Evolutionary conservation across 2,329 filamentous ascomycete genomes (phyloP).

Genomic region (Diplodia corticola): DNA sequence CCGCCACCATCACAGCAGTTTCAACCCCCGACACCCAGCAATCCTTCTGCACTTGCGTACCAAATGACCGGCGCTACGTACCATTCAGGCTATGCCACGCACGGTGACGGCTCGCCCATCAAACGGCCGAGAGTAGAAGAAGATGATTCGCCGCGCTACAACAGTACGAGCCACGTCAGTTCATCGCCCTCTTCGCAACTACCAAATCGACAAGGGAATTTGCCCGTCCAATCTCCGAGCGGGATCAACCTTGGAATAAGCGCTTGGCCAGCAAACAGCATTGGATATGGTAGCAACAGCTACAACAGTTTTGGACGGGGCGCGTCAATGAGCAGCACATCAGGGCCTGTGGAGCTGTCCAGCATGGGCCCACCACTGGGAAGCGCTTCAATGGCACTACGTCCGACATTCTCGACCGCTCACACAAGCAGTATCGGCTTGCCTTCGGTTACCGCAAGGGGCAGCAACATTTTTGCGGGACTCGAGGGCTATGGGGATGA

Average conservation of each 20-base stretch:
- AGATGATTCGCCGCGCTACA: not conserved
- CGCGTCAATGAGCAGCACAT: not conserved
- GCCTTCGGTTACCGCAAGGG: not conserved
- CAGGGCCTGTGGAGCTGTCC: not conserved
- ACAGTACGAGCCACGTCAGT: not conserved
- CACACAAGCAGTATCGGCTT: not conserved
- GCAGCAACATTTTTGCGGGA: not conserved
- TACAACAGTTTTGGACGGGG: not conserved
- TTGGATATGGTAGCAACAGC: not conserved
- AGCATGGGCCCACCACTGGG: not conserved
- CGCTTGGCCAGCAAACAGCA: not conserved
- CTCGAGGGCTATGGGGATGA: not conserved
- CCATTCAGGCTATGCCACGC: not conserved
- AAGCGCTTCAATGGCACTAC: not conserved
- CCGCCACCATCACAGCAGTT: not conserved
- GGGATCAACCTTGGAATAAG: not conserved
- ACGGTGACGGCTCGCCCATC: not conserved
- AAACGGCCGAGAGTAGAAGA: constrained; percentile 2
- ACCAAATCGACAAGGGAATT: not conserved
- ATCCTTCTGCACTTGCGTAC: not conserved
- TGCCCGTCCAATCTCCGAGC: not conserved
- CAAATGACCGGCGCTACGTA: not conserved
- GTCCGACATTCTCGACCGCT: not conserved
- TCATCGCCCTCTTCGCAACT: constrained; percentile 4
- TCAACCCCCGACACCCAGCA: constrained; percentile 1